Base-by-base conservation (phyloP, 192 early-diverging fungal species). In the Backusella westeae region DNA sequence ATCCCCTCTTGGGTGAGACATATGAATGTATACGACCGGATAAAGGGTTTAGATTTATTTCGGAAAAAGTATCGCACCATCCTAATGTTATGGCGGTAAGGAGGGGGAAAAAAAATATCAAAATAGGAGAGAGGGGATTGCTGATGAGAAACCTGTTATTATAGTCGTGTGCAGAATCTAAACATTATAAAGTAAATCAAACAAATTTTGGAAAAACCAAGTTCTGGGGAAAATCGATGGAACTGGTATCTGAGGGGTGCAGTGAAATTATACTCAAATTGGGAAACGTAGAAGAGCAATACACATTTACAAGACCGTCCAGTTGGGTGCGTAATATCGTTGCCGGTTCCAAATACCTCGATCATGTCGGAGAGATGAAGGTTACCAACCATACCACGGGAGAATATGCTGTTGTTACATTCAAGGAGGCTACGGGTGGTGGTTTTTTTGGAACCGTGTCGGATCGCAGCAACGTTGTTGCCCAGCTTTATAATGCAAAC, bases 11-110 rank as follows among this genome's bases (percentile, higher is more conserved):
- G 75, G 96, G 96, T 74, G 97, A 99, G 81, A 99, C 97, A 1
- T 99, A 94, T 83, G 97, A 99, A 80, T 93, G 87, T 82, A 87
- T 95, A 52, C 85, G 95, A 32, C 86, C 92, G 6, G 93, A 93
- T 78, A 89, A 87, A 72, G 94, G 95, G 1, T 99, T 96, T 84
- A 89, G 87, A 66, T 98, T 94, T 78, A 88, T 99, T 66, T 85
- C 97, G 12, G 97, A 99, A 81, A 98, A 99, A 87, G 96, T 97
- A 69, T 93, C 91, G 66, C 97, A 98, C 74, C 91, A 94, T 76
- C 97, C 97, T 53, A 94, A 95, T 14, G 82, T 97, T 66, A 98
- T 98, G 96, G 92, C 91, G 4, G 75, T 76, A 67, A 83, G 83
- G 21, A 34, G 5, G 15, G 1, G 12, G 6, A 53, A 6, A 10